Conservation (phyloP, 768 basidiomycete species). For the Pholiota molesta region DNA sequence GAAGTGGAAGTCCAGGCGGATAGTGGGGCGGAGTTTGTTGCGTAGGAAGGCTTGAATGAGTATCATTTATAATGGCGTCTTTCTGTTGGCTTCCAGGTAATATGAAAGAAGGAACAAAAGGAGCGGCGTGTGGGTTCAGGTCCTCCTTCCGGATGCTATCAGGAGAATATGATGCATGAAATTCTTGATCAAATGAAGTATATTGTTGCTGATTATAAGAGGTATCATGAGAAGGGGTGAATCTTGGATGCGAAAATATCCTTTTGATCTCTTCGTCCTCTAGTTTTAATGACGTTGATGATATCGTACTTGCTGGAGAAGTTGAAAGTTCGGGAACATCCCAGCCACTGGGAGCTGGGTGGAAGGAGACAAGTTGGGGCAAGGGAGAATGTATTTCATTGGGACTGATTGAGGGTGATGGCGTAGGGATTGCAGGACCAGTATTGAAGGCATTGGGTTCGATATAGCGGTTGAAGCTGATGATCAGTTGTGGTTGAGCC, state of each 20-base stretch:
- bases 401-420: neutral
- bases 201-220: neutral
- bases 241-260: slow-evolving; percentile 15
- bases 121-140: slow-evolving; percentile 18
- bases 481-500: slow-evolving; percentile 16
- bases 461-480: slow-evolving; percentile 21
- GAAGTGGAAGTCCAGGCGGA: neutral
- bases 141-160: slow-evolving; percentile 7
- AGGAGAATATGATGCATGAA: neutral
- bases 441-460: slow-evolving; percentile 22
- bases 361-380: neutral
- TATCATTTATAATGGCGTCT: neutral
- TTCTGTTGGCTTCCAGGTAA: neutral
- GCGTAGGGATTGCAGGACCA: slow-evolving; percentile 18
- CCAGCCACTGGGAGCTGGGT: neutral
- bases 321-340: slow-evolving; percentile 16
- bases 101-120: slow-evolving; percentile 18
- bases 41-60: neutral
- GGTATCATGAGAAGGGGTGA: neutral
- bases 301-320: slow-evolving; percentile 18
- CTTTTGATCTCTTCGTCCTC: slow-evolving; percentile 23
- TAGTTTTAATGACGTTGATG: slow-evolving; percentile 17
- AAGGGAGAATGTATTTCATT: neutral
- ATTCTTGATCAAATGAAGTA: neutral
- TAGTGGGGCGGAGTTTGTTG: neutral